phyloP scores from a whole-genome alignment of 2,329 filamentous ascomycete species.

The Rutstroemia sp. region DNA sequence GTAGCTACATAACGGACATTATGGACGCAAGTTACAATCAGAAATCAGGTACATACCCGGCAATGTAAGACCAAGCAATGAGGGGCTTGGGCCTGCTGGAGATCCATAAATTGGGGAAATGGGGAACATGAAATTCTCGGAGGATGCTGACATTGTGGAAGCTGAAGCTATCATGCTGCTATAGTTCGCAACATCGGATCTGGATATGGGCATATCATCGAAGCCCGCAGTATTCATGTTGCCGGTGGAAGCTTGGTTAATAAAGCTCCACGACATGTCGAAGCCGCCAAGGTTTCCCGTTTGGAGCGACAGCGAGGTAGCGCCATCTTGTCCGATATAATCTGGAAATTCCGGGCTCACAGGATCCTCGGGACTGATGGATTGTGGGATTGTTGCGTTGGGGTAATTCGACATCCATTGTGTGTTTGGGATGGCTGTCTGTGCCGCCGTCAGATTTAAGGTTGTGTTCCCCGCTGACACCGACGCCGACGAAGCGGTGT shows the following conservation, averaged over 20 bases:
- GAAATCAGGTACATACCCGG: slow-evolving; percentile 13
- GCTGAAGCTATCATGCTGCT: slow-evolving; percentile 20
- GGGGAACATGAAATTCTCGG: slow-evolving; percentile 20
- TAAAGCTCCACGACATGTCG: slow-evolving; percentile 15
- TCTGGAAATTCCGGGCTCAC: neutral
- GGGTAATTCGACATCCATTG: slow-evolving; percentile 1
- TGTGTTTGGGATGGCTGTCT: neutral
- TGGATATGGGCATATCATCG: slow-evolving; percentile 17
- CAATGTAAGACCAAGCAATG: slow-evolving; percentile 16
- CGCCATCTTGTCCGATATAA: slow-evolving; percentile 1
- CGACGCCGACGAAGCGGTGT: neutral
- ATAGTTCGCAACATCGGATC: slow-evolving; percentile 17
- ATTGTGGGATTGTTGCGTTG: neutral
- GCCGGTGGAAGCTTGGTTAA: slow-evolving; percentile 3
- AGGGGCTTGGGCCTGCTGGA: slow-evolving; percentile 5
- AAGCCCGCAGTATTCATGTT: slow-evolving; percentile 12
- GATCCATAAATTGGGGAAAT: slow-evolving; percentile 11
- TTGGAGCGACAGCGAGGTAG: slow-evolving; percentile 6
- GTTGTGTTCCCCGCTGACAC: neutral
- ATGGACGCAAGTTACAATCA: neutral
- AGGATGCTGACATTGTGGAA: slow-evolving; percentile 18
- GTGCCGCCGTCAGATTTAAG: slow-evolving; percentile 1
- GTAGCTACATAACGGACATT: neutral
- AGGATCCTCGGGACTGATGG: slow-evolving; percentile 1
- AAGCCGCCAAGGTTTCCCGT: slow-evolving; percentile 8